Evolutionary conservation across 306 rosid genomes (phyloP), one percentile per base, ranked within the genome.

Genomic region (Quercus variabilis): DNA sequence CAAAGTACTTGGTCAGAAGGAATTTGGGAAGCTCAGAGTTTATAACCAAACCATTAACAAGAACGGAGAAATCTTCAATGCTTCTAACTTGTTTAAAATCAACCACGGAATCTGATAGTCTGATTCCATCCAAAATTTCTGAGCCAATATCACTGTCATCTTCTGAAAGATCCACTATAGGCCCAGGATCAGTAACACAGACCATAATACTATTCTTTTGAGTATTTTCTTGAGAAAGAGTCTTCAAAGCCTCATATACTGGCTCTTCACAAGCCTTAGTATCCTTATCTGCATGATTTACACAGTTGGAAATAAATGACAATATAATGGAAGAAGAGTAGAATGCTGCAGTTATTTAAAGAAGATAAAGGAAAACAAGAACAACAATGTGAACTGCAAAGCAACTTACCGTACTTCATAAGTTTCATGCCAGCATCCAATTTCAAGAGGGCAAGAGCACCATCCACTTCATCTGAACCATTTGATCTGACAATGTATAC

Each of bases 401-500:
- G 25, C 46, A 73, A 71, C 83, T 71, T 85, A 86, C 89, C 54
- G 35, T 14, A 21, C 26, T 72, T 28, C 8, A 38, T 64, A 69
- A 46, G 72, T 28, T 58, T 64, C 10, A 5, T 68, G 83, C 67
- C 38, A 33, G 71, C 73, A 43, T 86, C 84, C 77, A 74, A 78
- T 60, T 75, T 26, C 19, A 85, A 78, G 55, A 86, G 88, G 75
- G 73, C 82, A 63, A 80, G 85, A 46, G 89, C 90, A 68, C 85
- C 81, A 79, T 75, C 89, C 76, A 88, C 28, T 55, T 85, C 84
- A 73, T 87, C 87, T 5, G 81, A 51, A 55, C 62, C 77, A 73
- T 74, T 75, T 17, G 82, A 81, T 86, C 88, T 81, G 75, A 89
- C 71, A 65, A 89, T 89, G 73, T 89, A 91, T 30, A 91, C 90